Base-by-base conservation (phyloP, 768 basidiomycete genomes). In the Crucibulum laeve region DNA sequence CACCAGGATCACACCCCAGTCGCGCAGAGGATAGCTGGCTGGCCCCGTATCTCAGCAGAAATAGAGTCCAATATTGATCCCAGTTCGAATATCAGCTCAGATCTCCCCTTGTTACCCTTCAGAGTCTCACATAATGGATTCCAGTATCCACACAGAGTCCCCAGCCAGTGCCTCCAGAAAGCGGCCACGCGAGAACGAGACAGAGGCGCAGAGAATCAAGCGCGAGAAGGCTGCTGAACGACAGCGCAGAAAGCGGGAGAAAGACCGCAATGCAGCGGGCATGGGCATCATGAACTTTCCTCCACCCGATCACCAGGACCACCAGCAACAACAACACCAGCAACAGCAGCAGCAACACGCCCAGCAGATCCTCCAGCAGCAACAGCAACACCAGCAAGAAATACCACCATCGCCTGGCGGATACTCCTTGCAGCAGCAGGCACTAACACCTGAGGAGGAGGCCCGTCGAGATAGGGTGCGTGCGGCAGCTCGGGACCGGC, bases 181-280 rank as follows among this genome's bases (percentile, higher is more conserved):
- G 62, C 74, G 83, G 19, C 66, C 78, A 32, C 73, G 85, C 52
- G 72, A 87, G 59, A 79, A 84, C 70, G 87, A 88, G 68, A 83
- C 84, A 8, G 76, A 79, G 22, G 75, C 74, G 44, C 84, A 87
- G 64, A 71, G 79, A 52, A 70, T 78, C 53, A 91, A 91, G 60
- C 78, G 89, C 53, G 86, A 88, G 73, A 90, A 91, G 61, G 89
- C 89, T 1, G 86, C 90, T 32, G 89, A 91, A 61, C 73, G 89
- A 47, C 89, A 91, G 60, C 78, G 89, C 37, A 62, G 87, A 49
- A 91, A 91, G 61, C 81, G 89, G 39, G 89, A 89, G 65, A 77
- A 86, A 43, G 77, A 79, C 57, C 64, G 74, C 34, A 64, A 62
- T 49, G 61, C 64, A 37, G 50, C 46, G 4, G 73, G 70, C 43